Percentiles rank a stretch among this genome's conserved stretches.
Evolutionary conservation across 495 filamentous ascomycete genomes (phyloP).

Genomic region (Aspergillus kassunensis): DNA sequence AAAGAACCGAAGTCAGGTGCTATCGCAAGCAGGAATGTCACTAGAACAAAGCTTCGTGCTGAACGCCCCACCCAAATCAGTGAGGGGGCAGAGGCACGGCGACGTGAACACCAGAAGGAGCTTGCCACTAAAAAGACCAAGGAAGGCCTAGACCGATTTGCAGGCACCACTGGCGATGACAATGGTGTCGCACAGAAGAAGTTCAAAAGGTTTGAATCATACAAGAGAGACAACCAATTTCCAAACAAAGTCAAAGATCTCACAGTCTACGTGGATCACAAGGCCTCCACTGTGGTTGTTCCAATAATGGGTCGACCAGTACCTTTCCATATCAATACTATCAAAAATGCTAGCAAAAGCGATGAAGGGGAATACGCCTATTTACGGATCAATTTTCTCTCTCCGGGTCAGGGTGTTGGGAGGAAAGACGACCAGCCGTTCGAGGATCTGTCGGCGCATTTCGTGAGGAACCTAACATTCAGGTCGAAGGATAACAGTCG

Average conservation of each 20-base stretch:
- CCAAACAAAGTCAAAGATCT: conserved; percentile 78
- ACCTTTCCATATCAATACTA: conserved; percentile 97
- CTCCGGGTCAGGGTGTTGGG: conserved; percentile 95
- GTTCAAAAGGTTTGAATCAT: conserved; percentile 98
- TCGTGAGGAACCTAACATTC: conserved; percentile 91
- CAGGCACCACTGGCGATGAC: conserved; percentile 71
- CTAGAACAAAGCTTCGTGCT: conserved; percentile 86
- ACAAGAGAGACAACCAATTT: conserved; percentile 96
- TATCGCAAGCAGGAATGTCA: conserved; percentile 85
- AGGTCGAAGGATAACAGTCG: conserved; percentile 82
- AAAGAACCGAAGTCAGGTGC: conserved; percentile 77
- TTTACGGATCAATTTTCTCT: conserved; percentile 94
- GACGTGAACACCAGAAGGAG: conserved; percentile 90
- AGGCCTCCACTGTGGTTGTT: conserved; percentile 83
- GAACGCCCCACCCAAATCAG: conserved; percentile 81
- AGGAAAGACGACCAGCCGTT: conserved; percentile 98
- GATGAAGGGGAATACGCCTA: conserved; percentile 93
- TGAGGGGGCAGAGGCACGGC: conserved; percentile 82
- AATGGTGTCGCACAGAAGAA: conserved; percentile 92
- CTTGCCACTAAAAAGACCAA: conserved; percentile 83
- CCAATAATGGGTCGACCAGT: conserved; percentile 98
- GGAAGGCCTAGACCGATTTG: conserved; percentile 78
- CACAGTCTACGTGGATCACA: conserved; percentile 82
- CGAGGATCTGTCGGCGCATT: conserved; percentile 92
- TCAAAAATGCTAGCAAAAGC: conserved; percentile 95